phyloP scores from a whole-genome alignment of 2,329 filamentous ascomycete genomes.

The Paecilomyces dactylethromorphus region DNA sequence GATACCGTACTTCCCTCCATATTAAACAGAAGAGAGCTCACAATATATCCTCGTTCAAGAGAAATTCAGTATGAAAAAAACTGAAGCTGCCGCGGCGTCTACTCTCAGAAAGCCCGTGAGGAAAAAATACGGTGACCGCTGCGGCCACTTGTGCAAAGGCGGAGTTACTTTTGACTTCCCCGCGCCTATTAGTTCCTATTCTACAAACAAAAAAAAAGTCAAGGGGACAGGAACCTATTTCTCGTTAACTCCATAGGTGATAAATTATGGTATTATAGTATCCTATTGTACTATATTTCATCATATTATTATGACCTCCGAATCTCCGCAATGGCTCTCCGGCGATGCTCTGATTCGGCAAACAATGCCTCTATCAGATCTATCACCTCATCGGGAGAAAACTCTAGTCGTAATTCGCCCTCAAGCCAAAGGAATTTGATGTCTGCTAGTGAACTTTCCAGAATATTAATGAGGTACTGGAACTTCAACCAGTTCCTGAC shows the following conservation, averaged over 20 bases:
- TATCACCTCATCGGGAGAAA: conserved; percentile 54
- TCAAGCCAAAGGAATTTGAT: conserved; percentile 61
- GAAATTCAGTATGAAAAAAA: not conserved
- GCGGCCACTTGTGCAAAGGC: conserved; percentile 34
- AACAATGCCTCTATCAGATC: conserved; percentile 60
- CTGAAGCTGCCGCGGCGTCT: not conserved
- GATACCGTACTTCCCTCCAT: conserved; percentile 11
- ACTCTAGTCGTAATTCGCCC: conserved; percentile 57
- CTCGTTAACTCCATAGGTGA: not conserved
- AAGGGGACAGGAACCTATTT: not conserved
- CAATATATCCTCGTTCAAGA: conserved; percentile 11
- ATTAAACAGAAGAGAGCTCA: conserved; percentile 18
- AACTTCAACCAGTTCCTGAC: conserved; percentile 60
- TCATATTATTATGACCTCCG: conserved; percentile 24
- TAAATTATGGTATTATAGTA: not conserved
- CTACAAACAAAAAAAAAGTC: not conserved
- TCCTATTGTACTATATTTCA: conserved; percentile 4
- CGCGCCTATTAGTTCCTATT: not conserved
- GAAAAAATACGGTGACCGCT: conserved; percentile 35
- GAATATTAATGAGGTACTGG: conserved; percentile 57
- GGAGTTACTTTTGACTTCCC: conserved; percentile 11
- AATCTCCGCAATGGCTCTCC: conserved; percentile 54
- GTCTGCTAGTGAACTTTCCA: conserved; percentile 57
- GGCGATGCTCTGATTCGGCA: conserved; percentile 54
- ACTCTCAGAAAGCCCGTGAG: conserved; percentile 10